Evolutionary conservation across 805 yeast species (phyloP).

Genomic region (Isabelozyma gotoi): DNA sequence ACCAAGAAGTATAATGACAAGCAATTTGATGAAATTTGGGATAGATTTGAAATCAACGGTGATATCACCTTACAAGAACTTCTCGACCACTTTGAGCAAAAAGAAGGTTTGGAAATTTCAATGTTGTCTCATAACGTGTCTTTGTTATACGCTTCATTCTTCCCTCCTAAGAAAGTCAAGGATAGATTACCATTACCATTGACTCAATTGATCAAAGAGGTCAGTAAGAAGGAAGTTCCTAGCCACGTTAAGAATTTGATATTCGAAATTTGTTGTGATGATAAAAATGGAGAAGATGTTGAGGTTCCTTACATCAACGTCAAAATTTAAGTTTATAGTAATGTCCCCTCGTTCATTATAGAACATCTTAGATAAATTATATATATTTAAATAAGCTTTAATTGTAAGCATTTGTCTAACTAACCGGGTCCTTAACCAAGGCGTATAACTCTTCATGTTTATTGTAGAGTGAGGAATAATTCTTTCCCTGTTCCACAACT

Average conservation of each 20-base stretch:
- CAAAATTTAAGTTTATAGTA: constrained; percentile 19
- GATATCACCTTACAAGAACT: constrained; percentile 74
- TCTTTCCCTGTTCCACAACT: constrained; percentile 46
- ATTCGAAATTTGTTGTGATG: constrained; percentile 91
- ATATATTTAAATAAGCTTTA: not conserved
- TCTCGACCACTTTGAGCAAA: constrained; percentile 69
- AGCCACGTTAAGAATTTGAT: constrained; percentile 73
- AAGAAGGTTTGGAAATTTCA: constrained; percentile 83
- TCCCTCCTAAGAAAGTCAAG: constrained; percentile 85
- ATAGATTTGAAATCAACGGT: constrained; percentile 80
- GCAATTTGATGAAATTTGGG: constrained; percentile 90
- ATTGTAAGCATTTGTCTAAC: not conserved
- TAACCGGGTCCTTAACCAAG: constrained; percentile 3
- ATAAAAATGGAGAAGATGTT: constrained; percentile 88
- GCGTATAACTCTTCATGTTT: constrained; percentile 23
- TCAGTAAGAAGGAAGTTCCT: constrained; percentile 80
- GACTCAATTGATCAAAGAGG: constrained; percentile 76
- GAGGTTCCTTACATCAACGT: constrained; percentile 88
- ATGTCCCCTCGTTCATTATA: not conserved
- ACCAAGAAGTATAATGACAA: constrained; percentile 79
- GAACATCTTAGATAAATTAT: not conserved
- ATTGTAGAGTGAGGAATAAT: constrained; percentile 17
- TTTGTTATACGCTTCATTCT: constrained; percentile 86
- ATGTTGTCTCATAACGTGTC: constrained; percentile 94
- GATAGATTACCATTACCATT: constrained; percentile 70